Evolutionary conservation across 495 filamentous ascomycete genomes (phyloP), one percentile per base, ranked within the genome.

Genomic region (Peziza echinospora): DNA sequence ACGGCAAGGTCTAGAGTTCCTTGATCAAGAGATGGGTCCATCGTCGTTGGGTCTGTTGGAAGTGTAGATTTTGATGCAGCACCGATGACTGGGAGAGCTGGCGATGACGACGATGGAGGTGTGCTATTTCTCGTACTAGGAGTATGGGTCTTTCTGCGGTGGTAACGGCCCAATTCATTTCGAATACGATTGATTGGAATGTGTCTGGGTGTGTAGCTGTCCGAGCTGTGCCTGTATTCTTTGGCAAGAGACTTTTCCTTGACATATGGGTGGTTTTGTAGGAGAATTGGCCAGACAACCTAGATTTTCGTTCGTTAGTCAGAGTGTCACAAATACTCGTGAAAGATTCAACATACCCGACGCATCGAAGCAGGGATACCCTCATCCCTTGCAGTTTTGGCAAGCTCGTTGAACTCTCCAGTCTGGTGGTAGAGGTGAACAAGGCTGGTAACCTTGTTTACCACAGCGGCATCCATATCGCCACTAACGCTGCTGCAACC

Each of bases 201-300:
- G 26, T 53, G 49, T 48, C 51, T 49, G 21, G 46, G 28, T 23
- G 47, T 50, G 6, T 53, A 45, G 10, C 22, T 48, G 43, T 49
- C 51, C 5, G 46, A 22, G n/a, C 51, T 39, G 21, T 53, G 49
- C 17, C 47, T 47, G 19, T 52, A 53, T 26, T 53, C 51, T 19
- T 47, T 53, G n/a, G 51, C 51, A 39, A 53, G 51, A 48, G 51
- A 50, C 30, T 53, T 53, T 45, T 53, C 46, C 28, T 52, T 44
- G 17, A 53, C 50, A 26, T 42, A 53, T 16, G 51, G 51, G 34
- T 53, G 51, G 41, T 53, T 53, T 24, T 49, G 26, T 24, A 53
- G 51, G 24, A 53, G 51, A 21, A 53, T 53, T 9, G 51, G 51
- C 51, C 51, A 53, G 45, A 53, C 44, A 42, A 52, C 45, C 51